Evolutionary conservation across 2,329 filamentous ascomycete species (phyloP).

Genomic region (Cryoendolithus antarcticus): DNA sequence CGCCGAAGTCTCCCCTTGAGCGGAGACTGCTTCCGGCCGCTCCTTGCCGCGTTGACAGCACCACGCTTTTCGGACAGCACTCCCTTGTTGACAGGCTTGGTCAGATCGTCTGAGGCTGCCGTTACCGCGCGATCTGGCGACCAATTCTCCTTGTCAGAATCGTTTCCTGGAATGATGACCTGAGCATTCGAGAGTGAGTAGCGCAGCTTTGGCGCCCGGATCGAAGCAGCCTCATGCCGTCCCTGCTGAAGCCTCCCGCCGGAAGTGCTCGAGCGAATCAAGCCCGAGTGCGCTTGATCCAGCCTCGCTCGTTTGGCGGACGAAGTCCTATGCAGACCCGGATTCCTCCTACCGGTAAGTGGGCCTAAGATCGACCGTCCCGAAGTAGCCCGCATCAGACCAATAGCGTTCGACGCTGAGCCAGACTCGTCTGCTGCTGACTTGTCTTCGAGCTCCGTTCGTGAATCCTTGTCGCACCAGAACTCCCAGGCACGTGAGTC

Average conservation of each 20-base stretch:
- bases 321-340: slow-evolving; percentile 18
- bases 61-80: slow-evolving; percentile 5
- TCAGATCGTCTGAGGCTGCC: slow-evolving; percentile 12
- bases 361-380: slow-evolving; percentile 38
- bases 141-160: slow-evolving; percentile 96
- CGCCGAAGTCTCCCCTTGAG: slow-evolving; percentile 2
- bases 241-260: slow-evolving; percentile 19
- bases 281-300: slow-evolving; percentile 23
- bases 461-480: slow-evolving; percentile 68
- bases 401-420: slow-evolving; percentile 70
- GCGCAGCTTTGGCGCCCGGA: slow-evolving; percentile 14
- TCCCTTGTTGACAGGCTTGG: slow-evolving; percentile 9
- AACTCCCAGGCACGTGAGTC: slow-evolving; percentile 87
- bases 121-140: slow-evolving; percentile 36
- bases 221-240: not conserved
- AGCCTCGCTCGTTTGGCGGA: slow-evolving; percentile 34
- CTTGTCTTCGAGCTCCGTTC: slow-evolving; percentile 67
- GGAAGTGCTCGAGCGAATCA: slow-evolving; percentile 20
- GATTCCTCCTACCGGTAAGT: slow-evolving; percentile 56
- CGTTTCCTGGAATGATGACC: slow-evolving; percentile 44
- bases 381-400: slow-evolving; percentile 61
- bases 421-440: slow-evolving; percentile 70
- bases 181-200: slow-evolving; percentile 17
- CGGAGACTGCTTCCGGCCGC: not conserved
- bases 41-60: slow-evolving; percentile 1